phyloP scores from a whole-genome alignment of 768 basidiomycete genomes.

The Suillus tomentosus region DNA sequence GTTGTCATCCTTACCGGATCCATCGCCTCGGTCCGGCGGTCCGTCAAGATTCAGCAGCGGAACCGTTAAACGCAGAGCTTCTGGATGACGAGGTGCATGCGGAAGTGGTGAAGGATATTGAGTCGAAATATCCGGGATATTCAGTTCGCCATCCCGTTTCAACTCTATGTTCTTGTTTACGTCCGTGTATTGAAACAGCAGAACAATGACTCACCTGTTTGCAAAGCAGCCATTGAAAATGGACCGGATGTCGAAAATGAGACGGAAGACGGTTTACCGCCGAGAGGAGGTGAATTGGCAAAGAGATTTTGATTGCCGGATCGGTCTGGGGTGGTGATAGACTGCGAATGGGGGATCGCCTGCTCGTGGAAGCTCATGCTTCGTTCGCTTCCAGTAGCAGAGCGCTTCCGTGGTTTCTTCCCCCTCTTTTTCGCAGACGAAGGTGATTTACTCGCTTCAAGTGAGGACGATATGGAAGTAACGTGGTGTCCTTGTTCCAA shows the following conservation, averaged over 20 bases:
- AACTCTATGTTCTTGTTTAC: neutral
- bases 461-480: neutral
- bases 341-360: neutral
- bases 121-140: neutral
- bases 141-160: slow-evolving; percentile 7
- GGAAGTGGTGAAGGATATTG: neutral
- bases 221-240: neutral
- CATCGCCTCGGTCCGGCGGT: slow-evolving; percentile 36
- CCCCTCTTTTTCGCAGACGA: neutral
- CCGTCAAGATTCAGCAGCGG: slow-evolving; percentile 61
- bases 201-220: neutral
- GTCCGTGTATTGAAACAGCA: neutral
- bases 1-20: slow-evolving; percentile 19
- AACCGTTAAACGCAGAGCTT: slow-evolving; percentile 30
- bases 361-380: neutral
- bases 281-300: neutral
- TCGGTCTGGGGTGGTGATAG: slow-evolving; percentile 3
- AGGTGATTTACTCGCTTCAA: neutral
- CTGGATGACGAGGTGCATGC: slow-evolving; percentile 17
- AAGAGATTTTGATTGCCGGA: neutral
- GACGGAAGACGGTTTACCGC: neutral
- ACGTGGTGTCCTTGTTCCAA: neutral
- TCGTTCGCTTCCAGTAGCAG: neutral
- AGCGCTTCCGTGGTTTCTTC: neutral
- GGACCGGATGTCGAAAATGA: slow-evolving; percentile 7